Conservation (phyloP, 352 stramenopile species). For the Stephanocyclus meneghinianus region DNA sequence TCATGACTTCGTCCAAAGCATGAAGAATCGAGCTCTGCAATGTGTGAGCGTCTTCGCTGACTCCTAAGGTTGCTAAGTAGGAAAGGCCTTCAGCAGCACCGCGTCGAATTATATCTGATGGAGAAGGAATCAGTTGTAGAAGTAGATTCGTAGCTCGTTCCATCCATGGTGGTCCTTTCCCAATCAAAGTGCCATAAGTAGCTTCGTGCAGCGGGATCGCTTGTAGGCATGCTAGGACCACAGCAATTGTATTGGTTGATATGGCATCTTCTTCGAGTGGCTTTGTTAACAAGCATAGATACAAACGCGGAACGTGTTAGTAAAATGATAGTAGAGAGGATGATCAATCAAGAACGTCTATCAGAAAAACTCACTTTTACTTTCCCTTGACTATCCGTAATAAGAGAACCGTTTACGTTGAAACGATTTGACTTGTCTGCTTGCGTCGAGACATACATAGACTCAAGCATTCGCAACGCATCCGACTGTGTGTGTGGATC, state of each 20-base stretch:
- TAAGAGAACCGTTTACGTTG: slow-evolving; percentile 57
- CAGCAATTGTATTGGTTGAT: slow-evolving; percentile 69
- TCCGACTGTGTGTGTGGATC: slow-evolving; percentile 76
- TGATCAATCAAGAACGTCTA: background rate
- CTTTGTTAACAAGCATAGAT: slow-evolving; percentile 4
- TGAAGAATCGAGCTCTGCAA: slow-evolving; percentile 79
- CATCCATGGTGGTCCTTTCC: slow-evolving; percentile 79
- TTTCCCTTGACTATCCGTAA: slow-evolving; percentile 60
- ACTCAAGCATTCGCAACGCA: slow-evolving; percentile 75
- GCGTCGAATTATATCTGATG: slow-evolving; percentile 61
- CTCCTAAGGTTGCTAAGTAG: slow-evolving; percentile 77
- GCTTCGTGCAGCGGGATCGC: slow-evolving; percentile 78
- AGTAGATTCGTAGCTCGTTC: slow-evolving; percentile 77
- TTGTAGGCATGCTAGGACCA: slow-evolving; percentile 76
- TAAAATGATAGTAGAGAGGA: too few species aligned
- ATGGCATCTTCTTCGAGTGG: slow-evolving; percentile 60
- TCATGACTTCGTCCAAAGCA: slow-evolving; percentile 81
- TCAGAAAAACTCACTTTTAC: slow-evolving; percentile 36
- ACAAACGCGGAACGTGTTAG: background rate
- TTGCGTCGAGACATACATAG: slow-evolving; percentile 41
- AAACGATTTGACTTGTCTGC: slow-evolving; percentile 55
- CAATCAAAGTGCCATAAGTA: slow-evolving; percentile 74
- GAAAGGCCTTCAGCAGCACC: slow-evolving; percentile 77
- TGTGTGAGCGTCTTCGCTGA: slow-evolving; percentile 77
- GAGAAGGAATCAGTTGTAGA: slow-evolving; percentile 69